Evolutionary conservation across 495 filamentous ascomycete genomes (phyloP).

Genomic region (Aspergillus ellipticus): DNA sequence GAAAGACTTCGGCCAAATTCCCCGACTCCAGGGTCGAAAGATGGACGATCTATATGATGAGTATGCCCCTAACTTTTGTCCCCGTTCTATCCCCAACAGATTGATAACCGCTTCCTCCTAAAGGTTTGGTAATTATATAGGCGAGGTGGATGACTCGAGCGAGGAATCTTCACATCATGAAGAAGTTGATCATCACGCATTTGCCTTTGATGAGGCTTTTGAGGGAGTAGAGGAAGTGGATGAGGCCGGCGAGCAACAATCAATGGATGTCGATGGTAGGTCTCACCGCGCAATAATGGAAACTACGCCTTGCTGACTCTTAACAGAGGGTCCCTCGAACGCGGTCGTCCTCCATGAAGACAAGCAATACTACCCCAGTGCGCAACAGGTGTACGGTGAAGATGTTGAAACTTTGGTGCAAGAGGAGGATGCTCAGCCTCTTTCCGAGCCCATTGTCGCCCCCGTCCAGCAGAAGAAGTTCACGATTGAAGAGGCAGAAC

Average conservation of each 20-base stretch:
- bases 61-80: conserved; percentile 38
- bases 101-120: conserved; percentile 4
- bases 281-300: not conserved
- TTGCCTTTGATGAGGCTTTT: conserved; percentile 72
- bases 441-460: conserved; percentile 89
- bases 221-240: conserved; percentile 62
- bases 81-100: conserved; percentile 13
- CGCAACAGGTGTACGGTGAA: conserved; percentile 87
- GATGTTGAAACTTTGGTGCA: conserved; percentile 95
- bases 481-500: conserved; percentile 82
- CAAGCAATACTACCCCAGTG: conserved; percentile 98
- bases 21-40: conserved; percentile 3
- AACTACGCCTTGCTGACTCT: conserved; percentile 6
- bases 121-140: conserved; percentile 95
- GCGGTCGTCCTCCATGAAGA: conserved; percentile 96
- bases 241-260: conserved; percentile 64
- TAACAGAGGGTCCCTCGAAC: conserved; percentile 87
- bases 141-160: conserved; percentile 84
- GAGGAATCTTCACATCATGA: conserved; percentile 70
- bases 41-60: conserved; percentile 89
- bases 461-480: conserved; percentile 95
- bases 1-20: not conserved
- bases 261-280: conserved; percentile 91
- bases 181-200: conserved; percentile 65
- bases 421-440: conserved; percentile 92